Conservation (phyloP, 169 alveolate species). For the Plasmodium yoelii region DNA sequence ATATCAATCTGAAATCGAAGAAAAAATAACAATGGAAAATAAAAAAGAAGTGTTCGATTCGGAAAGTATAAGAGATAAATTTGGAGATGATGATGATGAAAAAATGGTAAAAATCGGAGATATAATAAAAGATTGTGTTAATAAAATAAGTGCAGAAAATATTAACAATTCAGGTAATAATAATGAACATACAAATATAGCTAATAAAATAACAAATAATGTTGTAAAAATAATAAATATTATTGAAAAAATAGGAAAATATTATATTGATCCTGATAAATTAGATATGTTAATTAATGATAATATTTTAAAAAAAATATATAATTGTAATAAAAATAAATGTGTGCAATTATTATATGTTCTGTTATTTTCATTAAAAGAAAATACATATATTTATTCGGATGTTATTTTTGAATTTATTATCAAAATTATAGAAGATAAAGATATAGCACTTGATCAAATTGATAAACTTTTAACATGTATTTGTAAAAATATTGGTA, state of each 20-base stretch:
- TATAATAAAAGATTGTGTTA: slow-evolving; percentile 22
- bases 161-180: background rate
- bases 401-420: slow-evolving; percentile 44
- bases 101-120: slow-evolving; percentile 50
- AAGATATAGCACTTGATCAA: slow-evolving; percentile 31
- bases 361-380: slow-evolving; percentile 50
- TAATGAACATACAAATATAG: background rate
- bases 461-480: slow-evolving; percentile 51
- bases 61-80: background rate
- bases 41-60: background rate
- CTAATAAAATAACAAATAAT: background rate
- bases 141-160: slow-evolving; percentile 19
- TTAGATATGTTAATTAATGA: slow-evolving; percentile 42
- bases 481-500: slow-evolving; percentile 56
- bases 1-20: background rate
- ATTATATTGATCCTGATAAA: slow-evolving; percentile 56
- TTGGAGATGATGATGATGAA: slow-evolving; percentile 63
- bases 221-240: slow-evolving; percentile 36
- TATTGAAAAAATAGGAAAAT: slow-evolving; percentile 55
- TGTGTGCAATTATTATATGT: slow-evolving; percentile 43
- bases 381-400: slow-evolving; percentile 37
- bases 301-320: slow-evolving; percentile 19
- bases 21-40: background rate
- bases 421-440: slow-evolving; percentile 25
- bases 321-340: slow-evolving; percentile 46